Evolutionary conservation across 2,329 filamentous ascomycete species (phyloP), one percentile per base, ranked within the genome.

Genomic region (Xylaria sp.): DNA sequence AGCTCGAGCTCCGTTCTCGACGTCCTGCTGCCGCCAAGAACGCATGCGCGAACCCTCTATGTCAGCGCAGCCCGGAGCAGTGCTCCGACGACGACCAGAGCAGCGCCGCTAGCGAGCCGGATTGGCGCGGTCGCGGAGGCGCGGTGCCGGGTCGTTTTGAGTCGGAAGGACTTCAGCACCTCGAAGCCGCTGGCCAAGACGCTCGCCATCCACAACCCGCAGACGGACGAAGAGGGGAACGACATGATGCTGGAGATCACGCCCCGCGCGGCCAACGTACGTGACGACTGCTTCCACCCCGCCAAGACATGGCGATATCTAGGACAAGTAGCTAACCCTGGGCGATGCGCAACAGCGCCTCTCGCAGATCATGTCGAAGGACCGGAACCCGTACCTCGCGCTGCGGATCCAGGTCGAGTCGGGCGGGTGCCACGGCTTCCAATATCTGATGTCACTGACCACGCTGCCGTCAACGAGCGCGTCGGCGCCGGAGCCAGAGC

Each of bases 401-500:
- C 84, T 99, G n/a, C 91, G 94, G 54, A 91, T 99, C 67, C 89
- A 91, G 63, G 93, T 99, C 60, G 93, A 96, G 73, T 92, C 90
- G 58, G 95, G 95, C 66, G 95, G 95, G 58, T 99, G 95, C 76
- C 95, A 99, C 77, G 95, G 95, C 51, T 99, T 99, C 76, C 95
- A 99, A 75, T 99, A 99, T 74, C 80, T 96, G 47, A 97, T 99
- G 91, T 91, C 89, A 15, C 83, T 98, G 3, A 89, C 92, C 2
- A 86, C 85, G 0, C 77, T 89, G 1, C 86, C 86, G 0, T 60
- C 74, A 1, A 58, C 69, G 31, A 25, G 43, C 3, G 9, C 46
- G 1, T 17, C 38, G 31, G 38, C 53, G 17, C 48, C 60, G 13
- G 48, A 49, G 2, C 41, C 58, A 17, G 47, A 52, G 5, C 51